Conservation (phyloP, 1,139 yeast genomes). For the Kurtzmaniella quercitrusa region DNA sequence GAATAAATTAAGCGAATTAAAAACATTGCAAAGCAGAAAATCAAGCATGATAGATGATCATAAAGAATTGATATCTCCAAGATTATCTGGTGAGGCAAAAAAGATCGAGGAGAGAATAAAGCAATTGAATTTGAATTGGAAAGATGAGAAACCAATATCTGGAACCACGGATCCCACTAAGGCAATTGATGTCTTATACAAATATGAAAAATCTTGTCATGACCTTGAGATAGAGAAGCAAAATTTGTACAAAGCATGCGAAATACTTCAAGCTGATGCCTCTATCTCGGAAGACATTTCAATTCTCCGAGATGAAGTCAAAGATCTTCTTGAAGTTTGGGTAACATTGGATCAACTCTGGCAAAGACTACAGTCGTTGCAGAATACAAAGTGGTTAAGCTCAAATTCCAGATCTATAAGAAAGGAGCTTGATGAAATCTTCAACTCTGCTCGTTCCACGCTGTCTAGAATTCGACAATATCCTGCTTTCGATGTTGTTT, state of each 20-base stretch:
- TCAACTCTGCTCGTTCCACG: constrained; percentile 45
- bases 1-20: constrained; percentile 42
- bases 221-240: constrained; percentile 14
- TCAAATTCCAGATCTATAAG: constrained; percentile 47
- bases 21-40: constrained; percentile 38
- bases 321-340: constrained; percentile 66
- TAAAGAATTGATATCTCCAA: constrained; percentile 35
- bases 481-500: constrained; percentile 62
- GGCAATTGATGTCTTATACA: constrained; percentile 46
- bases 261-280: constrained; percentile 36
- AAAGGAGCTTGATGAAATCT: constrained; percentile 47
- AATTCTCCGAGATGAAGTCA: constrained; percentile 44
- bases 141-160: constrained; percentile 30
- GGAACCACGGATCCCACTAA: constrained; percentile 37
- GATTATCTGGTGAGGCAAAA: constrained; percentile 37
- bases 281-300: constrained; percentile 24
- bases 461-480: constrained; percentile 65
- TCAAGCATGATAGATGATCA: constrained; percentile 38
- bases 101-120: constrained; percentile 32
- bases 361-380: constrained; percentile 45
- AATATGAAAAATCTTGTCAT: constrained; percentile 34
- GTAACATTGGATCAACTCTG: constrained; percentile 52
- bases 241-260: constrained; percentile 38
- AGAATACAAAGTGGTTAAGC: constrained; percentile 46
- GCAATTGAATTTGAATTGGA: constrained; percentile 27